Evolutionary conservation across 257 asterid species (phyloP), one percentile per base, ranked within the genome.

Genomic region (Ligustrum vulgare): DNA sequence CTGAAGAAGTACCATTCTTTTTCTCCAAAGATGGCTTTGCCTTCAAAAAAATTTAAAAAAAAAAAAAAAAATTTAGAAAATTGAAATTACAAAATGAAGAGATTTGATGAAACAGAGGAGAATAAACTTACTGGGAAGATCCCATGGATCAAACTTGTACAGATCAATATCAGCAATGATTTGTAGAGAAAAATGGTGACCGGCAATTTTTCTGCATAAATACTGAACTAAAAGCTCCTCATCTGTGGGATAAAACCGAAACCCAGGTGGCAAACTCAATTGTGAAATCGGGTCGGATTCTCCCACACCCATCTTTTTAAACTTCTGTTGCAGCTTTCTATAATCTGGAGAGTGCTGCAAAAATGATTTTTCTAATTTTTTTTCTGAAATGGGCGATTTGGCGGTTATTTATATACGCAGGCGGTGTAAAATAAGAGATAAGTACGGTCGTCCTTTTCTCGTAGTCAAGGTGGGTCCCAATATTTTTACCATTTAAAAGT

Each of bases 1-100:
- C 89, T 86, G 64, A 86, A 86, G 36, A 86, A 86, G 67, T 86
- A 84, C 90, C 90, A 86, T 63, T 86, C 90, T 35, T 86, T 86
- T 35, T 86, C 90, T 3, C 90, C 90, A 47, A 84, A 86, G 4
- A 82, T 78, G 3, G 90, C 90, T 63, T 86, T 86, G 13, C 87
- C 90, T 86, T 49, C 28, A 82, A 36, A 12, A n/a, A n/a, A n/a
- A n/a, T n/a, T n/a, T n/a, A n/a, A 37, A 51, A 22, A n/a, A 0
- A 33, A 9, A 31, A 2, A 51, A 10, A 33, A 51, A 37, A 69
- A 1, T 43, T 35, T 1, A 6, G 31, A 2, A 6, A 0, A 36
- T 3, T 16, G 33, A 8, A 20, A 20, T 3, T 10, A 7, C 23
- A 2, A 12, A 31, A 64, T 31, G 6, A 64, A 7, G 8, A 67